A percentile compares a stretch with the other conserved stretches of the same genome.
phyloP scores from a whole-genome alignment of 2,329 filamentous ascomycete genomes.

The Biscogniauxia mediterranea region DNA sequence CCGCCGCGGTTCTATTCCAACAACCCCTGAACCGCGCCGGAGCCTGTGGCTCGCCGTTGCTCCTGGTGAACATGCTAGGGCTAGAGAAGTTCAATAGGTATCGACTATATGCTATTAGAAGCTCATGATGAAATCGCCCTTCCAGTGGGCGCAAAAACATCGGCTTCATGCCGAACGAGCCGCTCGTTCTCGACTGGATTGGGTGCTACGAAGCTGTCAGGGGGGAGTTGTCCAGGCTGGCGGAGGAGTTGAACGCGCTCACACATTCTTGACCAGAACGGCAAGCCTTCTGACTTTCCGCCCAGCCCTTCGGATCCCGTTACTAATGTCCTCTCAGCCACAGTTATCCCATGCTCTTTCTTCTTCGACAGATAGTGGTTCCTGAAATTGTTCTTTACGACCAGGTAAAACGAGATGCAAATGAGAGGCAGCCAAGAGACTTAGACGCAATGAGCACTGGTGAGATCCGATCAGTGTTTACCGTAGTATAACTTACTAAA shows the following conservation, averaged over 20 bases:
- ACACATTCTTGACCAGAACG: neutral
- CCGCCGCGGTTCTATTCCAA: no score
- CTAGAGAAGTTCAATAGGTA: slow-evolving; percentile 29
- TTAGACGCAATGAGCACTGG: no score
- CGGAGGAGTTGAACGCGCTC: no score
- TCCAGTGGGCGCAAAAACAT: slow-evolving; percentile 47
- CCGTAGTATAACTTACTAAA: no score
- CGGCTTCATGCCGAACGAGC: slow-evolving; percentile 41
- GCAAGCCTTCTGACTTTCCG: slow-evolving; percentile 11
- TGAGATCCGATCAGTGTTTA: no score
- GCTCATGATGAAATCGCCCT: slow-evolving; percentile 40
- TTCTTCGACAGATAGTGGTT: slow-evolving; percentile 3
- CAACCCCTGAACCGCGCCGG: no score
- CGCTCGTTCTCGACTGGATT: slow-evolving; percentile 48
- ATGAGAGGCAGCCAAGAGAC: no score
- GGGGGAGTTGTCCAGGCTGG: slow-evolving; percentile 4
- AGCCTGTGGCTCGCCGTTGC: no score
- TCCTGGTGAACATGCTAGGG: no score
- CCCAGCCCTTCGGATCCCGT: slow-evolving; percentile 17
- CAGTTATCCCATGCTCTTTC: neutral
- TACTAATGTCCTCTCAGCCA: neutral
- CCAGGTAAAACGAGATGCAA: neutral
- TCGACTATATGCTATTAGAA: slow-evolving; percentile 51
- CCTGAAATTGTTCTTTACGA: neutral
- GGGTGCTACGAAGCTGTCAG: slow-evolving; percentile 34